Evolutionary conservation across 2,329 filamentous ascomycete species (phyloP).

Genomic region (Shiraia sp.): DNA sequence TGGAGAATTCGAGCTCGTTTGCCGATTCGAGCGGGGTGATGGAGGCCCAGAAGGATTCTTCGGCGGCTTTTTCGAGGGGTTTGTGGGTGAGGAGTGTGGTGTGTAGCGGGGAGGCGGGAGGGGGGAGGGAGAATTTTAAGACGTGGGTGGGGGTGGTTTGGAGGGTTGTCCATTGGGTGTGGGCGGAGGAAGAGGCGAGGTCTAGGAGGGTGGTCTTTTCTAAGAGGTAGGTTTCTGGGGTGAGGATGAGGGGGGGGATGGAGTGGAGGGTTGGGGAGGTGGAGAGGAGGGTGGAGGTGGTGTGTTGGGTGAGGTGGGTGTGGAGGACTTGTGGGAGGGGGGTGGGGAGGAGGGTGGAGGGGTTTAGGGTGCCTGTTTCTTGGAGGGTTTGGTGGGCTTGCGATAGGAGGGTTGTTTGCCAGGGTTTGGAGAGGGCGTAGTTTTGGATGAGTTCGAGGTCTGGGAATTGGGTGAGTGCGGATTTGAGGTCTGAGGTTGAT

Average conservation of each 20-base stretch:
- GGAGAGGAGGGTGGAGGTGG: conserved; percentile 17
- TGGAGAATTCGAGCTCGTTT: conserved; percentile 34
- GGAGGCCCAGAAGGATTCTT: conserved; percentile 28
- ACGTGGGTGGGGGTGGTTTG: conserved; percentile 7
- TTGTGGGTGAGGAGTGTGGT: conserved; percentile 22
- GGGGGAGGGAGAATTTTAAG: conserved; percentile 16
- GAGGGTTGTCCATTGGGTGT: conserved; percentile 17
- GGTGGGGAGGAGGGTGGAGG: conserved; percentile 27
- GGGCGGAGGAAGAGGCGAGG: conserved; percentile 26
- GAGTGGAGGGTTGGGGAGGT: conserved; percentile 7
- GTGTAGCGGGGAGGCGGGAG: conserved; percentile 15
- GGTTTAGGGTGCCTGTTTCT: too few species aligned
- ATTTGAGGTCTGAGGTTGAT: conserved; percentile 15
- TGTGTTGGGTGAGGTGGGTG: too few species aligned
- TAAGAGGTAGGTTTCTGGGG: conserved; percentile 6
- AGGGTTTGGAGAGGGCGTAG: conserved; percentile 29
- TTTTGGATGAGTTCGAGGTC: conserved; percentile 15
- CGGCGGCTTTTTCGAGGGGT: conserved; percentile 19
- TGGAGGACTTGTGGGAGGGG: too few species aligned
- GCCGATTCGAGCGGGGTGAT: conserved; percentile 31
- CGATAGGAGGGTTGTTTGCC: conserved; percentile 20
- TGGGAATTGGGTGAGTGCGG: conserved; percentile 10
- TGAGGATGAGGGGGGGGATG: conserved; percentile 25
- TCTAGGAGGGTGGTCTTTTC: conserved; percentile 18
- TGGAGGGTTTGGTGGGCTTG: conserved; percentile 16